Base-by-base conservation (phyloP, 2,329 filamentous ascomycete species). In the Botrytis deweyae region DNA sequence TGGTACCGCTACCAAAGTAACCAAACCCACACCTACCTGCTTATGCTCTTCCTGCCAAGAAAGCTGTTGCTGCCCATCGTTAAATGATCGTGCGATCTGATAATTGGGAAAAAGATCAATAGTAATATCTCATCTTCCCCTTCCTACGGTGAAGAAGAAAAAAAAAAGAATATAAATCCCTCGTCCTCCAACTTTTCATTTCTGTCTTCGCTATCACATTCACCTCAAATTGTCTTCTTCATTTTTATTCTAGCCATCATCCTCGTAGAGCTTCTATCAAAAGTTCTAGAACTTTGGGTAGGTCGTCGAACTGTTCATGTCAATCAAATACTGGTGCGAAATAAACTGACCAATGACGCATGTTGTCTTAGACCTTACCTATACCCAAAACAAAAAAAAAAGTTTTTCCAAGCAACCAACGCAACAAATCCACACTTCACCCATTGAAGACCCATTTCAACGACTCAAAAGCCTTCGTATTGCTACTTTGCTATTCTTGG, bases 311-410 rank as follows among this genome's bases (percentile, higher is more conserved):
- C 62, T 44, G 38, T 64, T 20, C 62, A 20, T 42, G 38, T 42
- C 58, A 61, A 36, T 63, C 18, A 4, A 29, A n/a, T 10, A 29
- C 38, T n/a, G 1, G n/a, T 18, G 5, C 25, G n/a, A 29, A 67
- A 55, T 40, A 29, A 55, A 68, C 65, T 40, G 46, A 66, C 70
- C 70, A 66, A 72, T 72, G 70, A 72, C 70, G 70, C 61, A 72
- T 38, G 42, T 8, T 68, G 65, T 55, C 36, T 55, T 55, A 68
- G 25, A 49, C 46, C 40, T 44, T 33, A n/a, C 40, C 40, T 64
- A 33, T 33, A 64, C 36, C 62, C 18, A 33, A 38, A 25, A 67
- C 33, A 36, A 61, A 40, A 62, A 61, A 64, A 72, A 72, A 72
- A 72, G 44, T 72, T 72, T 72, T 72, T 62, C 70, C 33, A 29